Conservation (phyloP, 169 alveolate species). For the Cystoisospora suis region DNA sequence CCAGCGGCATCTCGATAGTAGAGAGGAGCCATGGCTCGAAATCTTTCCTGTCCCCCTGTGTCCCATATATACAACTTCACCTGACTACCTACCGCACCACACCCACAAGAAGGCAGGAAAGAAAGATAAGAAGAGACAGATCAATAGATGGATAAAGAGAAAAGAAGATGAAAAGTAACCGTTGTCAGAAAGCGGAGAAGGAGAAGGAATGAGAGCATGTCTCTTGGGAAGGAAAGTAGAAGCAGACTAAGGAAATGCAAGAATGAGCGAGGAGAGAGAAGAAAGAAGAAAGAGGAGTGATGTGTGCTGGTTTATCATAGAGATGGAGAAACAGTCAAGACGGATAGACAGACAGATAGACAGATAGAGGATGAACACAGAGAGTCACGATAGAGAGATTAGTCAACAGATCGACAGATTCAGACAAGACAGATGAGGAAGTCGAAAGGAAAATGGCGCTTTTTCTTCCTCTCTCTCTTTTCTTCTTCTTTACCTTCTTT, state of each 20-base stretch:
- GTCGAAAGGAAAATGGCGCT: neutral
- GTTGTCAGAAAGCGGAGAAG: neutral
- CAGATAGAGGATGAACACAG: no score
- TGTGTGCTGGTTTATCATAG: no score
- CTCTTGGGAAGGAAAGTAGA: no score
- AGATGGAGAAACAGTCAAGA: no score
- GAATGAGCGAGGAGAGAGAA: no score
- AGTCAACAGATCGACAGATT: neutral
- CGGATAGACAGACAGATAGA: no score
- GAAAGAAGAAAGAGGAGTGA: no score
- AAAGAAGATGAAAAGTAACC: neutral
- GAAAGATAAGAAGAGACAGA: neutral
- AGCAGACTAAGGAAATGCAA: no score
- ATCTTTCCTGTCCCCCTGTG: conserved; percentile 93
- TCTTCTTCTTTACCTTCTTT: conserved; percentile 42
- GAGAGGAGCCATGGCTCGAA: conserved; percentile 85
- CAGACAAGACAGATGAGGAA: neutral
- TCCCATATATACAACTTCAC: conserved; percentile 92
- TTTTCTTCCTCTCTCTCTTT: no score
- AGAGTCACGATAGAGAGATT: no score
- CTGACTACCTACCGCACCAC: conserved; percentile 69
- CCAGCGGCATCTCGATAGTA: conserved; percentile 91
- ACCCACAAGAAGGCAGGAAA: neutral
- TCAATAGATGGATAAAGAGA: neutral
- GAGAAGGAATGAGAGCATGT: no score